Evolutionary conservation across 1,139 yeast genomes (phyloP).

Genomic region (Suhomyces anneliseae): DNA sequence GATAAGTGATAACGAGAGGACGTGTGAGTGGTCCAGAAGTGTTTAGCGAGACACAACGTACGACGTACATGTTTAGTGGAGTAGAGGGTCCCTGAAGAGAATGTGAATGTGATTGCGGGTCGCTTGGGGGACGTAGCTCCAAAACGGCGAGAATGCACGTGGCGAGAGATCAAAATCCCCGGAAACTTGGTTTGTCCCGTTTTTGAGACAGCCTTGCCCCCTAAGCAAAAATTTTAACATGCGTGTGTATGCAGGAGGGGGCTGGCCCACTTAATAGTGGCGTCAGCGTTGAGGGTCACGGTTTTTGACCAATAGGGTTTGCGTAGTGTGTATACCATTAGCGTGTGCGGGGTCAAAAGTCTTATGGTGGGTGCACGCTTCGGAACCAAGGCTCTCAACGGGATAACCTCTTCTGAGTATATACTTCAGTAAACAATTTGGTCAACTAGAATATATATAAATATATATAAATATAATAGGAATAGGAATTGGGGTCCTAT

Average conservation of each 20-base stretch:
- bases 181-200: conserved; percentile 22
- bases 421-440: too few relatives aligned
- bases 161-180: conserved; percentile 13
- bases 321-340: conserved; percentile 4
- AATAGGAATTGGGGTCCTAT: too few relatives aligned
- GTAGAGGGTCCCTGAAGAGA: neutral
- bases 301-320: conserved; percentile 2
- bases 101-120: neutral
- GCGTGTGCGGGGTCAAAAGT: neutral
- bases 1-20: too few relatives aligned
- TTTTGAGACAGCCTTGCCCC: conserved; percentile 10
- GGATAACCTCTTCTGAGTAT: too few relatives aligned
- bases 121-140: neutral
- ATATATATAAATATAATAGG: too few relatives aligned
- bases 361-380: neutral
- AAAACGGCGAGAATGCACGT: conserved; percentile 4
- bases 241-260: conserved; percentile 2
- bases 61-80: too few relatives aligned
- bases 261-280: conserved; percentile 4
- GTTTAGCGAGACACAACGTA: too few relatives aligned
- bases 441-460: too few relatives aligned
- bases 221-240: conserved; percentile 1
- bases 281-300: neutral
- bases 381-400: too few relatives aligned
- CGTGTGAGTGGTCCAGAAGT: too few relatives aligned